Base-by-base conservation (phyloP, 1,139 yeast species). In the Kurtzmaniella natalensis region DNA sequence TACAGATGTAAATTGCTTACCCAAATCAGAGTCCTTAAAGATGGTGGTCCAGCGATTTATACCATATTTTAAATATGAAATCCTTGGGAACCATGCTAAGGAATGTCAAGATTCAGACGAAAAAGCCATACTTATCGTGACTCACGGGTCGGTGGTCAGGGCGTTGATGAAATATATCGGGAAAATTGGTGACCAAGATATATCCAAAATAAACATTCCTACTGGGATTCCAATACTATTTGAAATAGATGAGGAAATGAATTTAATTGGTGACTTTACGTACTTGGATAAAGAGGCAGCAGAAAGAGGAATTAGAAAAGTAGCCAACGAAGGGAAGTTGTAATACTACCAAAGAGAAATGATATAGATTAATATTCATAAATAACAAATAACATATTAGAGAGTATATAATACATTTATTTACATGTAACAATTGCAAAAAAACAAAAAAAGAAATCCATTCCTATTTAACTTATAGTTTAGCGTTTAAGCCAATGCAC, bases 101-200 rank as follows among this genome's bases (percentile, higher is more conserved):
- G 39, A 47, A 21, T 33, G 42, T 18, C 41, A 61, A 40, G 42
- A 60, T 16, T 56, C 51, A 18, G 54, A 66, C 31, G 56, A 68
- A 30, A 65, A 66, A 28, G 70, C 74, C 1, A 78, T 81, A 5
- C 47, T 83, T 20, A 62, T 83, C 24, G 84, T 81, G 7, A 82
- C 86, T 1, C 94, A 84, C 55, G 94, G 94, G 2, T 76, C 85
- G 32, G 74, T 84, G 4, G 85, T 81, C 3, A 64, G 94, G 42
- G 79, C 87, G 16, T 59, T 82, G 24, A 64, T 81, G 36, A 82
- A 81, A 48, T 61, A 77, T 34, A 48, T 83, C 27, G 73, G 73
- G 41, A 58, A 62, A 3, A 72, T 82, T 3, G 65, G 74, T 30
- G 85, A 81, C 47, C 68, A 69, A n/a, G 80, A 75, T 36, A 82